Conservation (phyloP, 768 basidiomycete species). For the Termitomyces sp. region DNA sequence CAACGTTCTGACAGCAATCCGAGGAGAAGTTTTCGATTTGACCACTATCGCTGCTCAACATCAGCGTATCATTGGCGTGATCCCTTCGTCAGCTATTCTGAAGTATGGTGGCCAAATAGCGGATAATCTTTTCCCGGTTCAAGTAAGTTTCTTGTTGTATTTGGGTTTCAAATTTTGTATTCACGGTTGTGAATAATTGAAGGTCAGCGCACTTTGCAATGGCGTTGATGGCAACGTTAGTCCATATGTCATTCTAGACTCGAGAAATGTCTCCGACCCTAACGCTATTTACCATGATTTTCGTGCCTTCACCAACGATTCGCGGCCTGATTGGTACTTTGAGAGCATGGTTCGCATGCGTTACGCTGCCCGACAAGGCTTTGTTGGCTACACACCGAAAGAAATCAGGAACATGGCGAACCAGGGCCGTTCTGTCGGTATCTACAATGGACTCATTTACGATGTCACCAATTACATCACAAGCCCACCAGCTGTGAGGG, state of each 20-base stretch:
- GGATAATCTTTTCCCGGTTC: constrained; percentile 87
- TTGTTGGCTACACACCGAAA: constrained; percentile 76
- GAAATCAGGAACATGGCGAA: constrained; percentile 69
- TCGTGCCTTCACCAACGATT: constrained; percentile 81
- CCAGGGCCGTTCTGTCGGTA: constrained; percentile 60
- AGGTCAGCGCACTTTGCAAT: constrained; percentile 89
- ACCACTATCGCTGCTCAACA: constrained; percentile 63
- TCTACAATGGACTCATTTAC: constrained; percentile 85
- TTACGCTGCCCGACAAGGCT: constrained; percentile 83
- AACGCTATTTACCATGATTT: constrained; percentile 94
- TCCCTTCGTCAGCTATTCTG: constrained; percentile 68
- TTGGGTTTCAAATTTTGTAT: not conserved
- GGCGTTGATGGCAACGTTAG: constrained; percentile 77
- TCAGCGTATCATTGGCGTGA: constrained; percentile 59
- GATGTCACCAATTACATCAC: constrained; percentile 79
- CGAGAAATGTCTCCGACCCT: constrained; percentile 68
- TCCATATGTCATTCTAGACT: constrained; percentile 75
- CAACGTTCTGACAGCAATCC: constrained; percentile 75
- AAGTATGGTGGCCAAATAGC: constrained; percentile 78
- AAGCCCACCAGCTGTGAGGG: constrained; percentile 50
- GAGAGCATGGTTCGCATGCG: constrained; percentile 93
- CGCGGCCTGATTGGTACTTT: constrained; percentile 97
- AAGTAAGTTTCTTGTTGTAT: constrained; percentile 40
- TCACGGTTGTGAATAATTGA: constrained; percentile 18
- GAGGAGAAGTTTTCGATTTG: constrained; percentile 94